These are phyloP conservation scores for Fraxinus anomala DNA, from an alignment of 257 asterid genomes.

Conservation along the genomic window DNA sequence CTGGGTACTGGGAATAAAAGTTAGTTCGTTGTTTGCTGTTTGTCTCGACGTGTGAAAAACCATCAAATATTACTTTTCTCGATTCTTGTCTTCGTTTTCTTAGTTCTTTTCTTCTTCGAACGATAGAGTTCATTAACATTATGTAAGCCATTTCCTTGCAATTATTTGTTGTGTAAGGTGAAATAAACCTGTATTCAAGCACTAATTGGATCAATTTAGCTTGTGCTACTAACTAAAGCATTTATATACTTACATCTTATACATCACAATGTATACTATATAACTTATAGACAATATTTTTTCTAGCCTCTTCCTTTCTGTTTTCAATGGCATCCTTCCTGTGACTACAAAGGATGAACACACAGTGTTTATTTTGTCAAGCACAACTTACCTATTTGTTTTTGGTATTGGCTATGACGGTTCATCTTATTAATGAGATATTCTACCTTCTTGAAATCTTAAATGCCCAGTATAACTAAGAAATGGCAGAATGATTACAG, in stretches of 20 bases:
- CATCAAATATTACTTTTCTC: too few species aligned
- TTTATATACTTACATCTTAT: neutral
- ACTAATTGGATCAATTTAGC: neutral
- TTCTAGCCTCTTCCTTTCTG: neutral
- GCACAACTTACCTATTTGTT: neutral
- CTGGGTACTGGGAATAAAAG: neutral
- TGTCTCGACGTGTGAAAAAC: neutral
- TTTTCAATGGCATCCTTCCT: neutral
- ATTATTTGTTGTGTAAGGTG: neutral
- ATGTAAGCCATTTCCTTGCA: neutral
- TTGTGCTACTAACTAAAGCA: neutral
- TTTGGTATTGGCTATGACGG: neutral
- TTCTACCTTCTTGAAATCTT: neutral
- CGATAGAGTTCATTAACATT: neutral
- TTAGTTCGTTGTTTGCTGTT: neutral
- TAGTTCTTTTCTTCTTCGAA: too few species aligned
- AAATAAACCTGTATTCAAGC: neutral
- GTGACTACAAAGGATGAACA: neutral
- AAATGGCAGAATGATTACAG: slow-evolving; percentile 38
- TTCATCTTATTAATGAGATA: neutral
- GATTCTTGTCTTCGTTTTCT: too few species aligned
- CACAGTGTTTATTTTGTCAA: neutral
- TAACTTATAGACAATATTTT: too few species aligned
- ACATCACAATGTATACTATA: neutral
- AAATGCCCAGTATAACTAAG: slow-evolving; percentile 10